Evolutionary conservation across 306 rosid species (phyloP), one percentile per base, ranked within the genome.

Genomic region (Quercus ilex): DNA sequence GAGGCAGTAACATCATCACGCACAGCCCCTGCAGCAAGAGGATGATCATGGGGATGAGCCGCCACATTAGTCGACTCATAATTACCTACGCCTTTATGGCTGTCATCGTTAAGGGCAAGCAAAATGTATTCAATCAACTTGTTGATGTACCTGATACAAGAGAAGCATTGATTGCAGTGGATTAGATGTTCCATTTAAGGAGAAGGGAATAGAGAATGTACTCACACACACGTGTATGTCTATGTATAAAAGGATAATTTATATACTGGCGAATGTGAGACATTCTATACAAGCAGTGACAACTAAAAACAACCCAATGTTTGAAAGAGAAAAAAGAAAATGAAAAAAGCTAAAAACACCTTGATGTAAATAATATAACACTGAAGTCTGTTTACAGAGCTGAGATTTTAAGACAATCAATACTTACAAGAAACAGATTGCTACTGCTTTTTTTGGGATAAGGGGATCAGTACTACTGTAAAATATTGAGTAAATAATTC

Each of bases 51-150:
- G 74, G 83, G 80, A 76, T 80, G 86, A 76, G 78, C 89, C 31
- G 64, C 73, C 80, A 81, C 84, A 74, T 81, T 74, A 73, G 87
- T 73, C 13, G 85, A 82, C 83, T 73, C 88, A 78, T 85, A 80
- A 72, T 85, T 72, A 9, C 70, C 90, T 63, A 52, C 73, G 70
- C 75, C 84, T 63, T 77, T 79, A 23, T 62, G 23, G 70, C 76
- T 84, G 25, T 85, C 88, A 70, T 88, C 90, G 69, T 91, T 87
- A 79, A 85, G 76, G 74, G 89, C 83, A 79, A 89, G 85, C 73
- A 91, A 78, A 87, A 93, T 83, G 71, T 85, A 70, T 86, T 93
- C 98, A 53, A 96, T 88, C 85, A 93, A 86, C 86, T 96, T 94
- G 46, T 96, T 96, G 77, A 96, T 85, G 69, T 79, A 90, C 94